Evolutionary conservation across 139 green algal species (phyloP), one percentile per base, ranked within the genome.

Genomic region (Nannochloris sp.): DNA sequence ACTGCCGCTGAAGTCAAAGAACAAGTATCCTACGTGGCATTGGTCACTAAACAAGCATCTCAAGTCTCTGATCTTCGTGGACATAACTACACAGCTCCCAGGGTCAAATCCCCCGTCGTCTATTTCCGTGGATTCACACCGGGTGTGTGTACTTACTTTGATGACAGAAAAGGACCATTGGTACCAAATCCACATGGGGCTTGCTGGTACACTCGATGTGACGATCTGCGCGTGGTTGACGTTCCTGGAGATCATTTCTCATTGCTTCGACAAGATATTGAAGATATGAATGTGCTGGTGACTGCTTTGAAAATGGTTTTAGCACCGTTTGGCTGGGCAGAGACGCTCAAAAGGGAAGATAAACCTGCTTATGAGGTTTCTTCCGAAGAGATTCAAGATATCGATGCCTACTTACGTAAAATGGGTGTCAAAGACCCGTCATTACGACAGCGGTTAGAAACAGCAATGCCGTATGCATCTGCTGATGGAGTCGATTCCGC

Each of bases 211-310:
- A 71, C 84, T 47, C 60, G 89, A 48, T 83, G 67, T 60, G 60
- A 76, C 0, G 82, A 92, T 37, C 68, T 91, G n/a, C 68, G 85
- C 57, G 84, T 83, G 9, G 45, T 83, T 31, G 77, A 83, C 51
- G 60, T 85, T 1, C 83, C 86, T 0, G 87, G 88, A 4, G 88
- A 95, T 80, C 88, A 95, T 75, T 95, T 95, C 81, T 85, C 75
- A 27, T 68, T 95, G 47, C 78, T 95, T 66, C 67, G 88, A 4
- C 63, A 77, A 59, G 73, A 68, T 29, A 48, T 73, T 13, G 57
- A 53, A 19, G 81, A 87, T 64, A 87, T 87, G 81, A 74, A 73
- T 24, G 46, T 85, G 31, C 70, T 85, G 12, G 78, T 81, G 6
- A 80, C 68, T 4, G 59, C 58, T 3, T 60, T 87, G 2, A 85